These are phyloP conservation scores for Saccharomycopsis sp. DNA, from an alignment of 805 yeast genomes.

Conservation along the genomic window DNA sequence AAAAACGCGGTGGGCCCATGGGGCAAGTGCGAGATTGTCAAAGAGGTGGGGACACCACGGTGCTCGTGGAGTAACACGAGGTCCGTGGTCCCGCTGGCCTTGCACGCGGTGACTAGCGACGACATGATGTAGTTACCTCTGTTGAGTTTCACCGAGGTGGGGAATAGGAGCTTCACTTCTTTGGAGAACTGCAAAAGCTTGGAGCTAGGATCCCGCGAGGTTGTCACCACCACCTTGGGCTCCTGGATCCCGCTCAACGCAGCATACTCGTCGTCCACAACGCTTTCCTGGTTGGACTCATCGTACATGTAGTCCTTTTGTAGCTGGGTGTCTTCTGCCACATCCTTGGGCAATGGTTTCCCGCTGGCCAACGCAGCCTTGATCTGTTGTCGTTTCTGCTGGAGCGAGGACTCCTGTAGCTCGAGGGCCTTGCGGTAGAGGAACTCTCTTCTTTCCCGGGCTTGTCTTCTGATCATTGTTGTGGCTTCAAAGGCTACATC, in stretches of 20 bases:
- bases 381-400: slow-evolving; percentile 78
- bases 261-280: slow-evolving; percentile 85
- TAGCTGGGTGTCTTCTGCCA: slow-evolving; percentile 77
- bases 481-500: neutral
- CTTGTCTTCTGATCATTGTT: slow-evolving; percentile 74
- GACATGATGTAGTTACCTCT: slow-evolving; percentile 90
- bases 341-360: slow-evolving; percentile 78
- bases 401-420: slow-evolving; percentile 77
- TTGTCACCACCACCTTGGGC: slow-evolving; percentile 86
- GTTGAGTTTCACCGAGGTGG: slow-evolving; percentile 80
- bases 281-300: slow-evolving; percentile 50
- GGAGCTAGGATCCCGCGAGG: slow-evolving; percentile 85
- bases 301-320: slow-evolving; percentile 82
- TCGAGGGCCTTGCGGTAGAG: slow-evolving; percentile 82
- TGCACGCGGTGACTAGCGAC: slow-evolving; percentile 74
- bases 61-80: slow-evolving; percentile 86
- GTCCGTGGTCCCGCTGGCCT: slow-evolving; percentile 74
- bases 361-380: slow-evolving; percentile 88
- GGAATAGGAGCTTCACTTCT: slow-evolving; percentile 82
- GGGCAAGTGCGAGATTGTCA: slow-evolving; percentile 91
- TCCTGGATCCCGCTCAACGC: slow-evolving; percentile 81
- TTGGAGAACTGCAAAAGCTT: slow-evolving; percentile 85
- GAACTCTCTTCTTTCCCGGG: slow-evolving; percentile 93
- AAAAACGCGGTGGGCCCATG: slow-evolving; percentile 96
- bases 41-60: slow-evolving; percentile 94